Percentiles rank a stretch among this genome's conserved stretches.
phyloP scores from a whole-genome alignment of 2,329 filamentous ascomycete genomes.

The Cladosporium cucumerinum region DNA sequence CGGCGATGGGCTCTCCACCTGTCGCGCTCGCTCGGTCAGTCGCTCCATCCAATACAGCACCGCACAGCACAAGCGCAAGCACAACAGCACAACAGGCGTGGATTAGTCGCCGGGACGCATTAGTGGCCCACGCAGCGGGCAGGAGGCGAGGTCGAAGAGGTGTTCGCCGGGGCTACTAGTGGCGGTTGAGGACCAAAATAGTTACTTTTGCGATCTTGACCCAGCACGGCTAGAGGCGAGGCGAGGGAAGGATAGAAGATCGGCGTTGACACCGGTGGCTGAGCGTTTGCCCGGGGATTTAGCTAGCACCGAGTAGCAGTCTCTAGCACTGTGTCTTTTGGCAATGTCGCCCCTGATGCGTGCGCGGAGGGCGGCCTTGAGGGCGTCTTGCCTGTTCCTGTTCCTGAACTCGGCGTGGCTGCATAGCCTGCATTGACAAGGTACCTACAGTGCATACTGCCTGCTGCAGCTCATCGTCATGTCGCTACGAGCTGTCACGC shows the following conservation, averaged over 20 bases:
- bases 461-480: not conserved
- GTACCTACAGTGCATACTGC: too few relatives aligned
- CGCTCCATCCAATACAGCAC: not conserved
- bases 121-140: slow-evolving; percentile 13
- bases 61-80: not conserved
- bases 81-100: not conserved
- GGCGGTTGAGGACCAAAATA: slow-evolving; percentile 14
- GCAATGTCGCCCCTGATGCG: not conserved
- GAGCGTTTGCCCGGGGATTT: not conserved
- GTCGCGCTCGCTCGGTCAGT: not conserved
- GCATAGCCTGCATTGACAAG: not conserved
- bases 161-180: slow-evolving; percentile 1
- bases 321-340: not conserved
- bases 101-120: not conserved
- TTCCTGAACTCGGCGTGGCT: not conserved
- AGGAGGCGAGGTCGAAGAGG: slow-evolving; percentile 4
- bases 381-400: slow-evolving; percentile 7
- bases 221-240: not conserved
- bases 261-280: slow-evolving; percentile 1
- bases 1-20: not conserved
- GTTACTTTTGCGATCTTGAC: slow-evolving; percentile 2
- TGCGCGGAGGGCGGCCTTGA: not conserved
- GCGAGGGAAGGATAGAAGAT: slow-evolving; percentile 1
- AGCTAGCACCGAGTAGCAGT: not conserved
- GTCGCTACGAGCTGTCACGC: not conserved